Percentiles rank a stretch among this genome's conserved stretches.
These are phyloP conservation scores for Neonectria sp. DNA, from an alignment of 2,329 filamentous ascomycete species.

Conservation along the genomic window DNA sequence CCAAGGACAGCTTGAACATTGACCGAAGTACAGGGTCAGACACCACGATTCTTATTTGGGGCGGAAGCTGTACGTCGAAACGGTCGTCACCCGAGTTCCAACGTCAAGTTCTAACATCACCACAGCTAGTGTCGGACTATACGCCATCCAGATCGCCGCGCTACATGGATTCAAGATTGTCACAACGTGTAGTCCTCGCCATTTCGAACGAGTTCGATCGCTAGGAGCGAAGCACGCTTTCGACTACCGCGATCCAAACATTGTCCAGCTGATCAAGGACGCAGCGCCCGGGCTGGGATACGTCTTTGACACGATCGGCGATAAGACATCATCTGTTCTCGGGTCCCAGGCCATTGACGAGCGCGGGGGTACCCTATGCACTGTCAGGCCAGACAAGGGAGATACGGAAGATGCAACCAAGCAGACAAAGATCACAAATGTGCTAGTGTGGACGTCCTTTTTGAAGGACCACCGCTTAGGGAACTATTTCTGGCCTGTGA, in stretches of 20 bases:
- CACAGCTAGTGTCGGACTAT: slow-evolving; percentile 56
- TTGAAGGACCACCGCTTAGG: slow-evolving; percentile 56
- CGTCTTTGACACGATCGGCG: slow-evolving; percentile 62
- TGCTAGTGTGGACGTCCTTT: slow-evolving; percentile 61
- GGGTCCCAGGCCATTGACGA: slow-evolving; percentile 50
- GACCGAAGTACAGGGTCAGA: slow-evolving; percentile 29
- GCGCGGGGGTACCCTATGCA: slow-evolving; percentile 54
- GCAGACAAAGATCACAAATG: slow-evolving; percentile 55
- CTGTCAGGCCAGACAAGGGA: slow-evolving; percentile 58
- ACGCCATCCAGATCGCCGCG: slow-evolving; percentile 55
- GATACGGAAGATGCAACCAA: slow-evolving; percentile 54
- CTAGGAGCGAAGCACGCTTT: slow-evolving; percentile 55
- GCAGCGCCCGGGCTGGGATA: slow-evolving; percentile 52
- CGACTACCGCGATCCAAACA: slow-evolving; percentile 57
- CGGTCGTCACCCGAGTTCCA: too few relatives aligned
- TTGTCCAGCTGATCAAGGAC: slow-evolving; percentile 53
- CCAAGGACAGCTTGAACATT: slow-evolving; percentile 54
- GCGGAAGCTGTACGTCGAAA: slow-evolving; percentile 57
- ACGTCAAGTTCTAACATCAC: background rate
- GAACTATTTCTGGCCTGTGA: slow-evolving; percentile 54
- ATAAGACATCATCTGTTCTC: slow-evolving; percentile 50
- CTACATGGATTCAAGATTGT: slow-evolving; percentile 52
- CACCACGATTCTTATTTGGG: slow-evolving; percentile 57
- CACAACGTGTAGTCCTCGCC: slow-evolving; percentile 53
- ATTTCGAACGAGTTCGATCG: slow-evolving; percentile 51